Base-by-base conservation (phyloP, 495 filamentous ascomycete genomes). In the Penicillium mononematosum region DNA sequence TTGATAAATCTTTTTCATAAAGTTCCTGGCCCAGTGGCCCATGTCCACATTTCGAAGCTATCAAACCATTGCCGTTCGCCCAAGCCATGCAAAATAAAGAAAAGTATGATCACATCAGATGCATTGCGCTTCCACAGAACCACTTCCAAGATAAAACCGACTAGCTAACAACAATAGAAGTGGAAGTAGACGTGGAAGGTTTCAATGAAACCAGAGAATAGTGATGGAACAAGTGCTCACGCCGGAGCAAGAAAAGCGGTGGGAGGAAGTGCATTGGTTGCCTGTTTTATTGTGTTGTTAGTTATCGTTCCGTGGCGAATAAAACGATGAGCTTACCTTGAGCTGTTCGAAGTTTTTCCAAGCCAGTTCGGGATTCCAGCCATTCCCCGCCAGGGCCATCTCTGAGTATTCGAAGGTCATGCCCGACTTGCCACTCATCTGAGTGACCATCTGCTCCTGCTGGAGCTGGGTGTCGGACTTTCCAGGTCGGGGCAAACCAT, bases 401-500 rank as follows among this genome's bases (percentile, higher is more conserved):
- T 85, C 78, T 3, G 90, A 85, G 62, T 84, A 93, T 53, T 86
- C 76, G 9, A 85, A 64, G 1, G 81, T 92, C 87, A 94, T 87
- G 34, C 83, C 80, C 2, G 90, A 91, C 45, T 78, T 80, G 45
- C 77, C 79, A 58, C 83, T 86, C 58, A 94, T 72, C 64, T 89
- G 83, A 45, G 79, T 65, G 7, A 89, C 73, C 68, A 91, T 75
- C 52, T 82, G 75, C 68, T 88, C 85, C 53, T 84, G 80, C 48
- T 80, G 78, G 42, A 75, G 70, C 59, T 79, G 79, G 44, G 70
- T 55, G 47, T 75, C 62, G 50, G 68, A 56, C 60, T 82, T 73
- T 24, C 76, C 64, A 48, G 70, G 69, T 6, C 55, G 70, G 29
- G 78, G 66, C 53, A 68, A 53, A 17, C 77, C 79, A 36, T 79